A percentile compares a stretch with the other conserved stretches of the same genome.
phyloP scores from a whole-genome alignment of 2,329 filamentous ascomycete species.

The Aphanocladium album region DNA sequence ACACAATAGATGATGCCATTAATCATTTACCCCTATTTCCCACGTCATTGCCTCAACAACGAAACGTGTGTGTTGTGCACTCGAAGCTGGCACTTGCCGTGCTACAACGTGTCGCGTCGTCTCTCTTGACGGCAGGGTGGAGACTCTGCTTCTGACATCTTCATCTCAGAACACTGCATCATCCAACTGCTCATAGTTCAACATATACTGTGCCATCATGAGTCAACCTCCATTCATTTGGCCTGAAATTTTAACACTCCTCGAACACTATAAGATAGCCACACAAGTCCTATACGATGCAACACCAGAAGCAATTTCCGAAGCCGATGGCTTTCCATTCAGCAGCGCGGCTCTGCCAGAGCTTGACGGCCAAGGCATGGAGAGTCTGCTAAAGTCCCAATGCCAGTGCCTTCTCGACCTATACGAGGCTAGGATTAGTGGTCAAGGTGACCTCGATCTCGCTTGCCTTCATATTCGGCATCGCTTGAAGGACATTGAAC shows the following conservation, averaged over 20 bases:
- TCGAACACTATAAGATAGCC: not conserved
- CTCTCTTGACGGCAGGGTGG: not conserved
- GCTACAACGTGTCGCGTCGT: not conserved
- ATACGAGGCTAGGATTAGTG: conserved; percentile 13
- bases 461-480: conserved; percentile 25
- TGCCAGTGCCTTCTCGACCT: conserved; percentile 21
- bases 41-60: not conserved
- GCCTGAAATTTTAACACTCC: not conserved
- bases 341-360: not conserved
- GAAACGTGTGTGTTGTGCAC: not conserved
- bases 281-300: not conserved
- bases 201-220: conserved; percentile 1
- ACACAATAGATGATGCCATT: not conserved
- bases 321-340: not conserved
- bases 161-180: not conserved
- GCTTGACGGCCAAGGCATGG: conserved; percentile 16
- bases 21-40: no score
- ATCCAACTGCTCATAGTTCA: not conserved
- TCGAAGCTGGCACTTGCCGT: not conserved
- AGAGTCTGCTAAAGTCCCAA: conserved; percentile 26
- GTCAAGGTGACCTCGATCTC: conserved; percentile 10
- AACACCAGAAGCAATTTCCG: not conserved
- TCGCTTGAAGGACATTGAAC: conserved; percentile 52
- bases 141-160: not conserved
- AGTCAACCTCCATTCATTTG: not conserved